Base-by-base conservation (phyloP, 805 yeast species). In the Metschnikowia continentalis region DNA sequence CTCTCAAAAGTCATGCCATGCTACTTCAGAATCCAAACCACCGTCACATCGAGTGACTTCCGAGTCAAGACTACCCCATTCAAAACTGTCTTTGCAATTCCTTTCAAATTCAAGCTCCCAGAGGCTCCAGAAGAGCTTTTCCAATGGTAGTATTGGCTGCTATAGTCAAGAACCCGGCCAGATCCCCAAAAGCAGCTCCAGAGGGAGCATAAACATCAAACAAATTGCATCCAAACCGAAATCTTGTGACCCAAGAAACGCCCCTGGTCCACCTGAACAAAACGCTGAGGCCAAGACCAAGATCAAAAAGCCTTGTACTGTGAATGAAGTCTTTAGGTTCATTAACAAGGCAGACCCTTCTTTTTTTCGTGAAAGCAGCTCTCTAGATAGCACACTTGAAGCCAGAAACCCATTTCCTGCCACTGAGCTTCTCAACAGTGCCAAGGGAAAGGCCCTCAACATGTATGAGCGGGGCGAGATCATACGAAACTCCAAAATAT, bases 401-500 rank as follows among this genome's bases (percentile, higher is more conserved):
- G 46, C 48, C 5, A 50, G 47, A 32, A 17, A 23, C 5, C 44
- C 58, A 5, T 23, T 44, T 6, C 17, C 49, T 6, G 49, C 57
- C 6, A 44, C 52, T 6, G 48, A 48, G 11, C 17, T 54, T 17
- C 15, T 54, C 14, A 33, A 32, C 32, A 30, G 49, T 19, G 39
- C n/a, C 11, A 23, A 35, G 14, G 55, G 49, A 7, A 35, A 35
- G 8, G 36, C 42, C n/a, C 54, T 86, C 32, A 80, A 75, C 42
- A 65, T 78, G 5, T 83, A 81, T 55, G 90, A 86, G 61, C 72
- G 77, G 42, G 83, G 85, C 3, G 90, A 86, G 61, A 67, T 86
- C 14, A 61, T 73, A 37, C 75, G 85, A 52, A 73, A 71, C 42
- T 59, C 72, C 14, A 70, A 75, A 32, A 64, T 84, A 0, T 84